Evolutionary conservation across 768 basidiomycete species (phyloP).

Genomic region (Grammothele lineata): DNA sequence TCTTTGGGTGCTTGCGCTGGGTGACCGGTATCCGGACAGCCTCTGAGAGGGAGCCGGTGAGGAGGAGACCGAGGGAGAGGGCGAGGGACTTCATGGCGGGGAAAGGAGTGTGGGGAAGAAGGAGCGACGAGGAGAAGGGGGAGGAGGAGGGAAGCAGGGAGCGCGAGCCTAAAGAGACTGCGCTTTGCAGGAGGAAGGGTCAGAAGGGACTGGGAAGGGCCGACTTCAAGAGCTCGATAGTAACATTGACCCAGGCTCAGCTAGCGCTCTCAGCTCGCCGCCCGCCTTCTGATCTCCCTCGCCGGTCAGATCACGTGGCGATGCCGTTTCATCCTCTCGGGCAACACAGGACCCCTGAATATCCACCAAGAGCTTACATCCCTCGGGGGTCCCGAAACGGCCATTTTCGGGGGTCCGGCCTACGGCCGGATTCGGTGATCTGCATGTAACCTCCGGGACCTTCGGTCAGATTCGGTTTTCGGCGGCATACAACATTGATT

Average conservation of each 20-base stretch:
- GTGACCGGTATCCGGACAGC: conserved; percentile 47
- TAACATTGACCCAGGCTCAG: not conserved
- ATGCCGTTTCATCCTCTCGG: too few relatives aligned
- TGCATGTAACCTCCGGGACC: too few relatives aligned
- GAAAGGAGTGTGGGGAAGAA: conserved; percentile 20
- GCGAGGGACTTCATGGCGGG: conserved; percentile 38
- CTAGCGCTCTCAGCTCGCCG: too few relatives aligned
- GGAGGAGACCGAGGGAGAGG: conserved; percentile 34
- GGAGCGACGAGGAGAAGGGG: conserved; percentile 19
- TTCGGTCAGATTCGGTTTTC: too few relatives aligned
- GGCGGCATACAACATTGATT: too few relatives aligned
- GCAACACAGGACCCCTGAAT: too few relatives aligned
- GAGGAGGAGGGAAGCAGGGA: conserved; percentile 16
- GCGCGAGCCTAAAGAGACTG: conserved; percentile 5
- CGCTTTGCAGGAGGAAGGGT: conserved; percentile 4
- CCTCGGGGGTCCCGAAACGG: too few relatives aligned
- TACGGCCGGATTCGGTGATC: too few relatives aligned
- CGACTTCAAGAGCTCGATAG: not conserved
- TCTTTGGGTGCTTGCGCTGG: conserved; percentile 32
- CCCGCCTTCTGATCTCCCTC: too few relatives aligned
- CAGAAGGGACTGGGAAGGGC: conserved; percentile 2
- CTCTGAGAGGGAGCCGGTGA: conserved; percentile 35
- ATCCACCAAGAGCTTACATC: too few relatives aligned
- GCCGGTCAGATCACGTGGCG: too few relatives aligned
- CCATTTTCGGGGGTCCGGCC: too few relatives aligned